These are phyloP conservation scores for Juncus inflexus DNA, from an alignment of 176 grass and related monocot genomes.

Conservation along the genomic window DNA sequence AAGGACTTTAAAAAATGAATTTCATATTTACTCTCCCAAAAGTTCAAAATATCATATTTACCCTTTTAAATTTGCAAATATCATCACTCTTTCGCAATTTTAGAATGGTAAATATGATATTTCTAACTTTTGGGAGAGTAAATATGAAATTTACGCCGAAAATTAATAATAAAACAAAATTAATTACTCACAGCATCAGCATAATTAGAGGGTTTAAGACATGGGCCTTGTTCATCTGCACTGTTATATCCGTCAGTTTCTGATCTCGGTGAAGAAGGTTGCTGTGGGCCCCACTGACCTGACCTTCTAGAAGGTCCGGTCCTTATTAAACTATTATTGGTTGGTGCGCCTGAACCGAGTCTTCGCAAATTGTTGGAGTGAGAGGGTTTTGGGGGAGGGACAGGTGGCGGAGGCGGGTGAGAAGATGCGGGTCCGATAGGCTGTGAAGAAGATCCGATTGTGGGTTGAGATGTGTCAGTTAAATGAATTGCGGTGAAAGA, in stretches of 20 bases:
- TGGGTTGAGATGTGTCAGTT: slow-evolving; percentile 27
- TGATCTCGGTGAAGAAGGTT: slow-evolving; percentile 83
- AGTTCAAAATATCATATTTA: no score
- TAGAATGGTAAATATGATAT: no score
- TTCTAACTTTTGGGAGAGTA: no score
- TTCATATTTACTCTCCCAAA: no score
- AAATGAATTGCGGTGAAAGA: slow-evolving; percentile 40
- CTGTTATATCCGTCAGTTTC: slow-evolving; percentile 98
- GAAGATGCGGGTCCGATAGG: slow-evolving; percentile 32
- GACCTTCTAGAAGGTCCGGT: slow-evolving; percentile 81
- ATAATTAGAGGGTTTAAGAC: slow-evolving; percentile 52
- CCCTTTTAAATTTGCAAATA: no score
- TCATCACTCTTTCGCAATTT: no score
- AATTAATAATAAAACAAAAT: slow-evolving; percentile 20
- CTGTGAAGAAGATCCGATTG: slow-evolving; percentile 34
- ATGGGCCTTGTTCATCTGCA: slow-evolving; percentile 83
- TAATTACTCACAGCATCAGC: slow-evolving; percentile 74
- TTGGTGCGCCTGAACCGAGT: slow-evolving; percentile 50
- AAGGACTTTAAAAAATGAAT: no score
- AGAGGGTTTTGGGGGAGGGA: slow-evolving; percentile 65
- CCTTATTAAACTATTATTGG: slow-evolving; percentile 36
- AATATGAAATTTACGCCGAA: no score
- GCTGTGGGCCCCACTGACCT: slow-evolving; percentile 52
- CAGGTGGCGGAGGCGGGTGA: slow-evolving; percentile 69
- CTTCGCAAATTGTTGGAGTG: slow-evolving; percentile 45